Evolutionary conservation across 2,329 filamentous ascomycete genomes (phyloP), one percentile per base, ranked within the genome.

Genomic region (Dactylella cylindrospora): DNA sequence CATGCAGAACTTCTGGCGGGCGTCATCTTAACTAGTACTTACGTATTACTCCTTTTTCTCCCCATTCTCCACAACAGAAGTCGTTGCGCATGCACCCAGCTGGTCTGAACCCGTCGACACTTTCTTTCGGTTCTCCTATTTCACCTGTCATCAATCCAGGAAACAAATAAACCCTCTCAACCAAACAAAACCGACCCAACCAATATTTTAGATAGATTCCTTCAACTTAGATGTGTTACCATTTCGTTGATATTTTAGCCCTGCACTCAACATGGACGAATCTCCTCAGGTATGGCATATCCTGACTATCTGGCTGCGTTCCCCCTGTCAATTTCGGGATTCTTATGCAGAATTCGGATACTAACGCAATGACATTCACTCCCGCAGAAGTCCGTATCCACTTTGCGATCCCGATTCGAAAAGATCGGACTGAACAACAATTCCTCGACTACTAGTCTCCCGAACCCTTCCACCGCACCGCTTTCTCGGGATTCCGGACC

Each of bases 401-500:
- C 87, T 45, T 77, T 93, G 62, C 80, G 84, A 64, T 88, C 86
- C 65, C 84, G 86, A 68, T 93, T 91, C 72, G 88, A 93, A 76
- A 88, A 85, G 70, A 83, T 91, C 41, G 32, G 5, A 5, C 46
- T 62, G 23, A 62, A 50, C 28, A 76, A 77, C 79, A 66, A 80
- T 67, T 55, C 67, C 68, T 15, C 60, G 71, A 70, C 67, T 70
- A 70, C 46, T 44, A 65, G 15, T 64, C 69, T 47, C 55, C 66
- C 41, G 6, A 40, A 32, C 33, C 40, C 54, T 19, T 32, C 46
- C 26, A 69, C 25, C 32, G 17, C 32, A 43, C n/a, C 26, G 38
- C 10, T 28, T 36, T 23, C 19, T 31, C 67, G 49, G 67, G 70
- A 50, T 67, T 66, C 71, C 71, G 17, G 69, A 70, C 17, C 77